These are phyloP conservation scores for Tetrahymena borealis DNA, from an alignment of 73 alveolate genomes.

Conservation along the genomic window DNA sequence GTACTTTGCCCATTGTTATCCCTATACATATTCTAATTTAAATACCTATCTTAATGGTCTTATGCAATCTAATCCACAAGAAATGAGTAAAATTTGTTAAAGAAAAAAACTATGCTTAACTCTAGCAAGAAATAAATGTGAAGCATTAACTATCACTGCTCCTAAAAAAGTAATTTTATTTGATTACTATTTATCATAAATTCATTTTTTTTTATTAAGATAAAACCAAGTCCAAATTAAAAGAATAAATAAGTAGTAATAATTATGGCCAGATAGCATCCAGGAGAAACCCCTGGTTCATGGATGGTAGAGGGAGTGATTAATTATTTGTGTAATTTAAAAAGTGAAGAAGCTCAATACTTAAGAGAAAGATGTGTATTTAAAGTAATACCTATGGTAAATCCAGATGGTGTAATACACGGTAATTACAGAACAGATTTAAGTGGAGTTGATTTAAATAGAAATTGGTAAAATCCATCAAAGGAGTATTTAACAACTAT, in stretches of 20 bases:
- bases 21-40: conserved; percentile 82
- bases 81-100: conserved; percentile 26
- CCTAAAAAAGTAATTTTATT: neutral
- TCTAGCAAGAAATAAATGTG: conserved; percentile 76
- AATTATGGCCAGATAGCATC: conserved; percentile 69
- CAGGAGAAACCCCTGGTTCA: conserved; percentile 77
- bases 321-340: conserved; percentile 47
- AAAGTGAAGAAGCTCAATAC: conserved; percentile 61
- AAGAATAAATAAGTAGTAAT: conserved; percentile 49
- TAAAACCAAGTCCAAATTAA: neutral
- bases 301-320: conserved; percentile 60
- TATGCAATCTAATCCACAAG: conserved; percentile 20
- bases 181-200: too few species aligned
- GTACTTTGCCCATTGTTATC: conserved; percentile 93
- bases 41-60: conserved; percentile 52
- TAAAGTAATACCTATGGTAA: conserved; percentile 61
- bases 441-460: conserved; percentile 58
- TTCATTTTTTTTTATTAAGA: too few species aligned
- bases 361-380: conserved; percentile 55
- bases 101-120: conserved; percentile 63
- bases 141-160: conserved; percentile 56
- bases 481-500: conserved; percentile 20
- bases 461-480: conserved; percentile 65
- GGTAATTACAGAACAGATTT: conserved; percentile 60
- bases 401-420: conserved; percentile 60